phyloP scores from a whole-genome alignment of 805 yeast species.

The Isabelozyma pseudorhagii region DNA sequence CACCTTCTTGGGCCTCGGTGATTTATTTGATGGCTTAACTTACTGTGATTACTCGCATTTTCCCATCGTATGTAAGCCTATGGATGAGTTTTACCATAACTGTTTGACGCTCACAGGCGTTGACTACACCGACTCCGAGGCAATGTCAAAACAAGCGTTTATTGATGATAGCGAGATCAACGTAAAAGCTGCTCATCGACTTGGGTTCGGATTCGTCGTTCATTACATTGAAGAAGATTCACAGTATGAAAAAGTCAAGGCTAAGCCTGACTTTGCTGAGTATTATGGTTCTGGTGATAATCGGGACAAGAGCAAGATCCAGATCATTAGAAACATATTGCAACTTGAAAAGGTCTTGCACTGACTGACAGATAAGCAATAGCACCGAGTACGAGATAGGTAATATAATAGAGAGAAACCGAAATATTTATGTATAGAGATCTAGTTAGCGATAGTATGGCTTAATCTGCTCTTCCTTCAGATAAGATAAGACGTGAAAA shows the following conservation, averaged over 20 bases:
- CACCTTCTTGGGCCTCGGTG: constrained; percentile 81
- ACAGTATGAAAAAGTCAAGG: constrained; percentile 37
- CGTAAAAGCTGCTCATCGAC: constrained; percentile 64
- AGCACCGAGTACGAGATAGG: too few species aligned
- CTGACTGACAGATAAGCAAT: not conserved
- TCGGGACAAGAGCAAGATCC: constrained; percentile 24
- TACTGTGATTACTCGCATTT: constrained; percentile 79
- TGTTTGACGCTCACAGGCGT: constrained; percentile 68
- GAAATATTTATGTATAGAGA: too few species aligned
- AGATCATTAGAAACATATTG: constrained; percentile 29
- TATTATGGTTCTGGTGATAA: constrained; percentile 35
- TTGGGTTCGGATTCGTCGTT: constrained; percentile 70
- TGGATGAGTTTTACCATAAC: constrained; percentile 59
- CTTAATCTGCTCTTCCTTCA: too few species aligned
- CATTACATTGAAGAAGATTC: constrained; percentile 74
- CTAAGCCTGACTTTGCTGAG: constrained; percentile 25
- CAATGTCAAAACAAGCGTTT: constrained; percentile 54
- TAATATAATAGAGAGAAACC: too few species aligned
- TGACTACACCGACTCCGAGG: constrained; percentile 26
- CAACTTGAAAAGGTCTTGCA: constrained; percentile 20
- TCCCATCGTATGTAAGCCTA: constrained; percentile 87
- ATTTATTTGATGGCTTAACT: constrained; percentile 89
- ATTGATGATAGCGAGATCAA: constrained; percentile 86
- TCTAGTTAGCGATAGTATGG: too few species aligned
- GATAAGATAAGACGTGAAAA: not conserved